A percentile compares a stretch with the other conserved stretches of the same genome.
Conservation (phyloP, 345 rosid species). For the Eucalyptus cloeziana region DNA sequence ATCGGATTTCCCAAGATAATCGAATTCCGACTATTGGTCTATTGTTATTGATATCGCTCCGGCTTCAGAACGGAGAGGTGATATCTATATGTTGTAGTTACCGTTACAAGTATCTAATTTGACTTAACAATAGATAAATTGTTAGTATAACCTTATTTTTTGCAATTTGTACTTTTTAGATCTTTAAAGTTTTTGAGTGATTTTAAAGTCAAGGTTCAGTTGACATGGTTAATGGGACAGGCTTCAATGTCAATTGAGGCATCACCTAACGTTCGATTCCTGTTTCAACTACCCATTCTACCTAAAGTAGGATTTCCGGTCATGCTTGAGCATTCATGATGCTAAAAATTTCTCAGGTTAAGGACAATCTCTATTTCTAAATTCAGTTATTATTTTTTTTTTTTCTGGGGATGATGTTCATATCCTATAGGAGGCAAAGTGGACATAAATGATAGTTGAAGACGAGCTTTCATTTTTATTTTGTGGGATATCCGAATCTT, state of each 20-base stretch:
- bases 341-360: background rate
- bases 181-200: background rate
- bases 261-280: background rate
- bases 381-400: background rate
- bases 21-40: background rate
- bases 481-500: background rate
- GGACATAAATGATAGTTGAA: background rate
- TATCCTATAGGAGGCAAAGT: background rate
- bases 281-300: background rate
- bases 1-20: background rate
- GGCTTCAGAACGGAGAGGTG: rapidly evolving
- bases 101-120: background rate
- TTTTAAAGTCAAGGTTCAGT: background rate
- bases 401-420: background rate
- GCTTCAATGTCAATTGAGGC: background rate
- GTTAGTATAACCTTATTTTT: background rate
- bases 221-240: background rate
- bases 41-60: rapidly evolving
- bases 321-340: background rate
- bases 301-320: background rate
- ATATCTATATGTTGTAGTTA: background rate
- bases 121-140: background rate
- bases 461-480: background rate
- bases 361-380: background rate
- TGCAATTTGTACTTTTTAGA: background rate